These are phyloP conservation scores for Diplodia sapinea DNA, from an alignment of 2,329 filamentous ascomycete genomes.

Conservation along the genomic window DNA sequence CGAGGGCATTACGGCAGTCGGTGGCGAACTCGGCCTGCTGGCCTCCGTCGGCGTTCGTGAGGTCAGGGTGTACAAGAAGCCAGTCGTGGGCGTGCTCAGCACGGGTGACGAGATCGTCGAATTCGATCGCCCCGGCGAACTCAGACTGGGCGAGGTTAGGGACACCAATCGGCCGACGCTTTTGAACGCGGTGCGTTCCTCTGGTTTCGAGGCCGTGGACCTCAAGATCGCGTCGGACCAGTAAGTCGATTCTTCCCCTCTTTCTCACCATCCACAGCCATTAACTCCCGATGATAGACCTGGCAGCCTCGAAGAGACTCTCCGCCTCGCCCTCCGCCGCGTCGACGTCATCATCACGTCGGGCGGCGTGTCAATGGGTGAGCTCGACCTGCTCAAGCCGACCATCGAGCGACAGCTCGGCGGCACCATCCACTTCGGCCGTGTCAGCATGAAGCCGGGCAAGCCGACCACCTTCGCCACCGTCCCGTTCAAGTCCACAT, in stretches of 20 bases:
- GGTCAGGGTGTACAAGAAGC: slow-evolving; percentile 75
- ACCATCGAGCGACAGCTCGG: slow-evolving; percentile 90
- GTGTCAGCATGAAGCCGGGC: slow-evolving; percentile 96
- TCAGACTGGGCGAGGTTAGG: slow-evolving; percentile 82
- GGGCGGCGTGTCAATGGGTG: slow-evolving; percentile 96
- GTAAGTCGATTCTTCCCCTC: slow-evolving; percentile 41
- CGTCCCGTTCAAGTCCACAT: slow-evolving; percentile 65
- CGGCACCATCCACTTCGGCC: slow-evolving; percentile 93
- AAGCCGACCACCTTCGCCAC: slow-evolving; percentile 98
- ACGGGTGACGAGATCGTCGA: slow-evolving; percentile 94
- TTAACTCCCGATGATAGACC: slow-evolving; percentile 51
- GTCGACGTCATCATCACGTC: slow-evolving; percentile 88
- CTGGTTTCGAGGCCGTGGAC: slow-evolving; percentile 80
- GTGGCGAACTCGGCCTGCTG: slow-evolving; percentile 89
- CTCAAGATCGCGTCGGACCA: slow-evolving; percentile 83
- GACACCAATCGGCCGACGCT: slow-evolving; percentile 93
- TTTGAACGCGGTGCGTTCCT: slow-evolving; percentile 74
- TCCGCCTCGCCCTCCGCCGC: slow-evolving; percentile 74
- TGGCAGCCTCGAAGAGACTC: slow-evolving; percentile 73
- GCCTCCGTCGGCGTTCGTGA: slow-evolving; percentile 79
- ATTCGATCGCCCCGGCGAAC: slow-evolving; percentile 65
- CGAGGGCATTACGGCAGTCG: slow-evolving; percentile 81
- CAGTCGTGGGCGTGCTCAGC: slow-evolving; percentile 83
- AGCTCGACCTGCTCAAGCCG: slow-evolving; percentile 93
- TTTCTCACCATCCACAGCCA: no score